Base-by-base conservation (phyloP, 805 yeast genomes). In the Yamadazyma paraphyllophila region DNA sequence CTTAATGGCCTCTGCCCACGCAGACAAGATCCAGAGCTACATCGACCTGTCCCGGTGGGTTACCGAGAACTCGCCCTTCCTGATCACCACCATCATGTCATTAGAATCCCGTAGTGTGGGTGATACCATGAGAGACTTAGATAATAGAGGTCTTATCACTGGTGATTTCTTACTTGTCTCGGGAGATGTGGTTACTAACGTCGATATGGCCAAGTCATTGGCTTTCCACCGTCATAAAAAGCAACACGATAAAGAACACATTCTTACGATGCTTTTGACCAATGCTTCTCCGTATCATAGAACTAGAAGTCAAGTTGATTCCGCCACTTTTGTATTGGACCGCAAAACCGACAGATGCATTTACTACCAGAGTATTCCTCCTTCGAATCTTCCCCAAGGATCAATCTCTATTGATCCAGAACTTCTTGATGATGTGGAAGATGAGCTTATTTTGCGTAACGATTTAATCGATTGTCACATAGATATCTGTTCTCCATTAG, bases 391-490 rank as follows among this genome's bases (percentile, higher is more conserved):
- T 8, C 56, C 60, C 36, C 63, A 63, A 52, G 39, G 64, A 20
- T 51, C 60, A 36, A 76, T 89, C 26, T 74, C 78, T 45, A 79
- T 90, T 39, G 97, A 90, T 59, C 86, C 92, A 0, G 98, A 94
- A 62, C 69, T 94, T 39, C 73, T 91, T 53, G 89, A 83, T 49
- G 82, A 77, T 47, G 82, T 87, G 29, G 84, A 80, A 37, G 71
- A 67, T 52, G 95, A 88, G 50, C 82, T 94, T 54, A 78, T 79
- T 8, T 74, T 94, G 47, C 80, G 97, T 60, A 94, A 94, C 63
- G 98, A 94, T 65, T 77, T 94, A 52, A 91, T 94, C 48, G 99
- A 94, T 69, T 94, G 99, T 63, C 94, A 87, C 62, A 90, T 94
- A 45, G 99, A 94, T 67, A 89, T 94, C 49, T 94, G 99, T 66